A percentile compares a stretch with the other conserved stretches of the same genome.
These are phyloP conservation scores for Ascochyta lentis DNA, from an alignment of 2,329 filamentous ascomycete species.

Conservation along the genomic window DNA sequence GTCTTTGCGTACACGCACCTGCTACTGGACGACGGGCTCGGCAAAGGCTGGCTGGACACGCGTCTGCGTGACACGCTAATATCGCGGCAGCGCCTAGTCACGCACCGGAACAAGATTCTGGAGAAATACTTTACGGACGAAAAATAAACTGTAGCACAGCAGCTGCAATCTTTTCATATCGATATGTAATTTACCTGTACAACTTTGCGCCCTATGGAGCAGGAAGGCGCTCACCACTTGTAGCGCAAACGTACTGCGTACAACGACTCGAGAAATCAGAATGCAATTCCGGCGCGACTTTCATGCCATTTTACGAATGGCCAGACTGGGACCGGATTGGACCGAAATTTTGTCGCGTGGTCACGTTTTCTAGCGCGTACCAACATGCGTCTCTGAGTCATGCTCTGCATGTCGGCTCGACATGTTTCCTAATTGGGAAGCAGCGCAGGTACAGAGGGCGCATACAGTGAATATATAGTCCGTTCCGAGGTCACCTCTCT, in stretches of 20 bases:
- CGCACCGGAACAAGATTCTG: slow-evolving; percentile 67
- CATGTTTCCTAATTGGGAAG: slow-evolving; percentile 35
- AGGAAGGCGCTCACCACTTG: background rate
- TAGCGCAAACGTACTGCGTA: background rate
- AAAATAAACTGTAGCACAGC: slow-evolving; percentile 3
- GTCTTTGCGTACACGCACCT: slow-evolving; percentile 91
- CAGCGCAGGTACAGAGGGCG: slow-evolving; percentile 23
- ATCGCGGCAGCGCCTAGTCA: slow-evolving; percentile 67
- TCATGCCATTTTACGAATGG: background rate
- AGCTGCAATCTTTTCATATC: background rate
- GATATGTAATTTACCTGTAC: slow-evolving; percentile 8
- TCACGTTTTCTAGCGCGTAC: slow-evolving; percentile 18
- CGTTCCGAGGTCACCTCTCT: slow-evolving; percentile 20
- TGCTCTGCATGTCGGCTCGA: slow-evolving; percentile 32
- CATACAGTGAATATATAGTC: slow-evolving; percentile 27
- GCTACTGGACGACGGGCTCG: slow-evolving; percentile 69
- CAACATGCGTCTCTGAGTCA: slow-evolving; percentile 41
- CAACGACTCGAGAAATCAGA: no score
- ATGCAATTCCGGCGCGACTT: background rate
- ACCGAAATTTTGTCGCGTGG: slow-evolving; percentile 10
- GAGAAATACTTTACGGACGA: slow-evolving; percentile 54
- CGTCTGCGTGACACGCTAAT: slow-evolving; percentile 64
- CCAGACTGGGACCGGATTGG: slow-evolving; percentile 8
- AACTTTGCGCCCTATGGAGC: background rate
- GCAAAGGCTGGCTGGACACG: slow-evolving; percentile 66